phyloP scores from a whole-genome alignment of 371 early-diverging fungal species.

The Haplosporangium sp. region DNA sequence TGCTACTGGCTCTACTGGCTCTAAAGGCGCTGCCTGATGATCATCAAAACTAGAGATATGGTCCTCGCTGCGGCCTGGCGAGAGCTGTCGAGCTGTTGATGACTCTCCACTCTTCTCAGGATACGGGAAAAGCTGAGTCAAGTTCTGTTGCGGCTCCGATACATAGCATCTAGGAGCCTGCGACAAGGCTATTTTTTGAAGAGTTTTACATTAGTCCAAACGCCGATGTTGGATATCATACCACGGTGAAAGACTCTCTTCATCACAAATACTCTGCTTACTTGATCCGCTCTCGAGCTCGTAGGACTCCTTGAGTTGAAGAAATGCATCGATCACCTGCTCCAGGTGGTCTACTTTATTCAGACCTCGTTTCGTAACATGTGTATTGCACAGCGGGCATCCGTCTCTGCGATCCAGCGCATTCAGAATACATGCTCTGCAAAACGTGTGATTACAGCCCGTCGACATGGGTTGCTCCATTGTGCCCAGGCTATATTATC shows the following conservation, averaged over 20 bases:
- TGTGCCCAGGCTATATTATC: slow-evolving; percentile 27
- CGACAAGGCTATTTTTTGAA: slow-evolving; percentile 31
- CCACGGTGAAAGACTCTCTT: neutral
- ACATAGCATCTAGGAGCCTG: slow-evolving; percentile 32
- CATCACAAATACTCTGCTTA: slow-evolving; percentile 5
- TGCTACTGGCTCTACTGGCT: neutral
- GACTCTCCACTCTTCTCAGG: slow-evolving; percentile 35
- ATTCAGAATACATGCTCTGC: slow-evolving; percentile 39
- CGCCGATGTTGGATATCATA: too few relatives aligned
- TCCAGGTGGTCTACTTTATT: slow-evolving; percentile 34
- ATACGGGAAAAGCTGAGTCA: slow-evolving; percentile 49
- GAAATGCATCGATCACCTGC: slow-evolving; percentile 27
- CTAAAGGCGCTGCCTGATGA: neutral
- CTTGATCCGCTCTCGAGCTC: slow-evolving; percentile 30
- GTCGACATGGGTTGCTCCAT: slow-evolving; percentile 42
- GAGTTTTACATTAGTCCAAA: neutral
- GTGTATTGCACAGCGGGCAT: slow-evolving; percentile 52
- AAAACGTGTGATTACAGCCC: slow-evolving; percentile 51
- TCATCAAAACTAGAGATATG: neutral
- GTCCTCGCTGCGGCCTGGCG: neutral
- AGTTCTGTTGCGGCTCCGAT: slow-evolving; percentile 24
- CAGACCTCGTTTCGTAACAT: slow-evolving; percentile 34
- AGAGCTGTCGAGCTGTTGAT: neutral
- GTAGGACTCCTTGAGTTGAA: slow-evolving; percentile 32
- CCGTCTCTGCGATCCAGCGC: slow-evolving; percentile 30